These are phyloP conservation scores for Schizothecium vesticola DNA, from an alignment of 495 filamentous ascomycete genomes.

Conservation along the genomic window DNA sequence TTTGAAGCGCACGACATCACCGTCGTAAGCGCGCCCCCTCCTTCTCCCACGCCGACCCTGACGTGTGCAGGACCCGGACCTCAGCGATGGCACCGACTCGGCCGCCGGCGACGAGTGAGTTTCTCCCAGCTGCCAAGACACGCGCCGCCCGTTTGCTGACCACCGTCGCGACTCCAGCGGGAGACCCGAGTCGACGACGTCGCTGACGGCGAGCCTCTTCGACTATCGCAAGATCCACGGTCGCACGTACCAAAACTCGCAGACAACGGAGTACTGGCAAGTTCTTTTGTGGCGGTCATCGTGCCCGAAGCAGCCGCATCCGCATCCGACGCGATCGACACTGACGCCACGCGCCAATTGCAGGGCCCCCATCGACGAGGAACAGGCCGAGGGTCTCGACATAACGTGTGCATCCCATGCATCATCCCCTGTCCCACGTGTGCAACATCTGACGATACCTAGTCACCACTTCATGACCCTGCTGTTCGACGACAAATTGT, in stretches of 20 bases:
- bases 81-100: constrained; percentile 33
- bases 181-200: constrained; percentile 32
- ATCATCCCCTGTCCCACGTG: background rate
- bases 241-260: constrained; percentile 33
- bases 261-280: constrained; percentile 29
- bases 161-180: background rate
- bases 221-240: constrained; percentile 40
- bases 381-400: constrained; percentile 36
- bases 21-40: background rate
- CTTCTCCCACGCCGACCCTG: no score
- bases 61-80: constrained; percentile 1
- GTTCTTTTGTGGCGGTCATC: background rate
- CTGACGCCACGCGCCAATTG: background rate
- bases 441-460: background rate
- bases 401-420: constrained; percentile 28
- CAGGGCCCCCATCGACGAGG: constrained; percentile 38
- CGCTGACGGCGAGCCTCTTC: constrained; percentile 39
- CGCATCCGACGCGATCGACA: background rate
- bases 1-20: background rate
- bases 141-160: background rate
- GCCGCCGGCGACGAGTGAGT: constrained; percentile 29
- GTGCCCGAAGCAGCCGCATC: background rate
- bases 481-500: constrained; percentile 50
- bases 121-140: background rate
- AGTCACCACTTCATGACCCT: constrained; percentile 37